Evolutionary conservation across 2,329 filamentous ascomycete species (phyloP).

Genomic region (Colletotrichum liaoningense): DNA sequence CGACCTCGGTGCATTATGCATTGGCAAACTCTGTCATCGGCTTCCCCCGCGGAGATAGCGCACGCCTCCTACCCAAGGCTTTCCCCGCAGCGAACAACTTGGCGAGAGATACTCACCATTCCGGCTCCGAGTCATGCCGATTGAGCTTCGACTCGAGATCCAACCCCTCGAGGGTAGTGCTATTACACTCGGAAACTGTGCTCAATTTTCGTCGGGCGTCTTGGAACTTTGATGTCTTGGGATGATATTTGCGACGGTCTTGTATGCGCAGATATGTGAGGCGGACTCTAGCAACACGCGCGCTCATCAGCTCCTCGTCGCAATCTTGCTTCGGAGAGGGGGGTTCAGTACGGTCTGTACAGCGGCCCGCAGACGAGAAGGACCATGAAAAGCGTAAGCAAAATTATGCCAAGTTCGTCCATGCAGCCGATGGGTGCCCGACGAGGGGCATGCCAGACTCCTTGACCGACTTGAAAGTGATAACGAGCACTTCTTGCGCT

Average conservation of each 20-base stretch:
- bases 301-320: slow-evolving; percentile 16
- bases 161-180: slow-evolving; percentile 21
- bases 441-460: slow-evolving; percentile 9
- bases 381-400: slow-evolving; percentile 28
- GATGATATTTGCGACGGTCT: slow-evolving; percentile 35
- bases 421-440: neutral
- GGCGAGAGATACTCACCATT: slow-evolving; percentile 23
- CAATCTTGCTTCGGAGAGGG: neutral
- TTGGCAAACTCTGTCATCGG: neutral
- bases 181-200: slow-evolving; percentile 43
- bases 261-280: slow-evolving; percentile 14
- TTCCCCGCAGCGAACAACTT: neutral
- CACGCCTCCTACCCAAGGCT: neutral
- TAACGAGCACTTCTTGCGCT: neutral
- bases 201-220: slow-evolving; percentile 44
- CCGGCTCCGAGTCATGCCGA: slow-evolving; percentile 11
- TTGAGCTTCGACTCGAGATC: slow-evolving; percentile 22
- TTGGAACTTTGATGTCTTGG: slow-evolving; percentile 23
- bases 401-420: slow-evolving; percentile 32
- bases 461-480: neutral
- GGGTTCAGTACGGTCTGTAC: slow-evolving; percentile 25
- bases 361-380: slow-evolving; percentile 25
- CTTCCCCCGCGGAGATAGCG: neutral
- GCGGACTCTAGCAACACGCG: slow-evolving; percentile 1
- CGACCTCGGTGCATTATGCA: neutral